phyloP scores from a whole-genome alignment of 805 yeast species.

The Saturnispora gosingensis region DNA sequence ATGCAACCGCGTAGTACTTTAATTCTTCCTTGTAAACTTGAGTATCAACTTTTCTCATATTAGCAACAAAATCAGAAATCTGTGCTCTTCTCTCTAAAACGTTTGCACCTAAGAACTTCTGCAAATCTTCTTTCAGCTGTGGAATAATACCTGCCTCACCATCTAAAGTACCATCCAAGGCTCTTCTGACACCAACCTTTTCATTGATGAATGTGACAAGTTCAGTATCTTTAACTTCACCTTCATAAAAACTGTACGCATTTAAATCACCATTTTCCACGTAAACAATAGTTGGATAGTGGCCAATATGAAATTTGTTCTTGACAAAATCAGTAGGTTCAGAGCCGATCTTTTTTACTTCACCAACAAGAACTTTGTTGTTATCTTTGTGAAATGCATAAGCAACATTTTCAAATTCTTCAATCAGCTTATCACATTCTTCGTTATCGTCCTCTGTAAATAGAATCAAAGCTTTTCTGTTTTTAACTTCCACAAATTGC shows the following conservation, averaged over 20 bases:
- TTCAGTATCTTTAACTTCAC: constrained; percentile 36
- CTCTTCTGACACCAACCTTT: constrained; percentile 33
- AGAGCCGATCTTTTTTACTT: constrained; percentile 38
- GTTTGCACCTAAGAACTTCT: constrained; percentile 25
- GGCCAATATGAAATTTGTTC: constrained; percentile 32
- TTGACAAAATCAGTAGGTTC: constrained; percentile 36
- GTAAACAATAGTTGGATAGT: constrained; percentile 48
- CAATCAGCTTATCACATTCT: constrained; percentile 45
- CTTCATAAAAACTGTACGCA: constrained; percentile 28
- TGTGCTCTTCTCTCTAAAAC: constrained; percentile 19
- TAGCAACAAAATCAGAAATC: constrained; percentile 29
- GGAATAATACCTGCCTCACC: constrained; percentile 33
- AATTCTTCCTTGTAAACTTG: constrained; percentile 18
- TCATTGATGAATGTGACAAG: constrained; percentile 43
- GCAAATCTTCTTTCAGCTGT: constrained; percentile 25
- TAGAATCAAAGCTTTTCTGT: constrained; percentile 40
- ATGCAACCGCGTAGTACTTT: constrained; percentile 39
- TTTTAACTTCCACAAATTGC: constrained; percentile 20
- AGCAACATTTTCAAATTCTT: constrained; percentile 43
- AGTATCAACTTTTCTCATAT: constrained; percentile 28
- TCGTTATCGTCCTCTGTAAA: constrained; percentile 40
- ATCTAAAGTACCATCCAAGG: constrained; percentile 32
- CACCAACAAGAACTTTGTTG: constrained; percentile 33
- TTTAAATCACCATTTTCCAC: constrained; percentile 33
- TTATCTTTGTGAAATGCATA: constrained; percentile 34